Evolutionary conservation across 2,329 filamentous ascomycete species (phyloP).

Genomic region (Cladophialophora yegresii): DNA sequence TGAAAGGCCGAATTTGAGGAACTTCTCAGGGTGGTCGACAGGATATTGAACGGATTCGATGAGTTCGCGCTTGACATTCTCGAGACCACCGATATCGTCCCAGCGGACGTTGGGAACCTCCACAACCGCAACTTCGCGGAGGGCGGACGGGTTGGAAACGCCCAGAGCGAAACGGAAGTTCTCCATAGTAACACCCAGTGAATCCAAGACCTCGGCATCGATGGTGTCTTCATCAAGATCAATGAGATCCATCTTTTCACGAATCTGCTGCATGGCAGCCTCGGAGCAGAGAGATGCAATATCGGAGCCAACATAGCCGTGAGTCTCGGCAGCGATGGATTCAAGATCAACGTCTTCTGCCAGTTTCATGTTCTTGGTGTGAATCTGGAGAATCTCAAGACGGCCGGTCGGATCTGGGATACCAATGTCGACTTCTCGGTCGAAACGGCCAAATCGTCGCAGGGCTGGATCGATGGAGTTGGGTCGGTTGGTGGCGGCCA

Average conservation of each 20-base stretch:
- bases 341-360: constrained; percentile 95
- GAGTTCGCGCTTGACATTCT: constrained; percentile 98
- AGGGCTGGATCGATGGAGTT: constrained; percentile 98
- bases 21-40: constrained; percentile 98
- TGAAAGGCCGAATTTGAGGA: constrained; percentile 99
- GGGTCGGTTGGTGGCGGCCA: constrained; percentile 97
- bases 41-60: constrained; percentile 99
- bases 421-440: constrained; percentile 97
- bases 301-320: constrained; percentile 99
- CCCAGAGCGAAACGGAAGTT: constrained; percentile 99
- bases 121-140: constrained; percentile 97
- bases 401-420: constrained; percentile 97
- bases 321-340: constrained; percentile 94
- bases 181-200: constrained; percentile 97
- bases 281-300: constrained; percentile 97
- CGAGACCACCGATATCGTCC: constrained; percentile 99
- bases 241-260: constrained; percentile 99
- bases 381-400: constrained; percentile 97
- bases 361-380: constrained; percentile 99
- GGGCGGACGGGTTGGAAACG: constrained; percentile 96
- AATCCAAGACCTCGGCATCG: constrained; percentile 96
- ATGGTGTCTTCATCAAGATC: constrained; percentile 99
- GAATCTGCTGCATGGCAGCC: constrained; percentile 99
- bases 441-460: constrained; percentile 96
- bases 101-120: constrained; percentile 99